phyloP scores from a whole-genome alignment of 1,284 basidiomycete species.

The Mycena sp. region DNA sequence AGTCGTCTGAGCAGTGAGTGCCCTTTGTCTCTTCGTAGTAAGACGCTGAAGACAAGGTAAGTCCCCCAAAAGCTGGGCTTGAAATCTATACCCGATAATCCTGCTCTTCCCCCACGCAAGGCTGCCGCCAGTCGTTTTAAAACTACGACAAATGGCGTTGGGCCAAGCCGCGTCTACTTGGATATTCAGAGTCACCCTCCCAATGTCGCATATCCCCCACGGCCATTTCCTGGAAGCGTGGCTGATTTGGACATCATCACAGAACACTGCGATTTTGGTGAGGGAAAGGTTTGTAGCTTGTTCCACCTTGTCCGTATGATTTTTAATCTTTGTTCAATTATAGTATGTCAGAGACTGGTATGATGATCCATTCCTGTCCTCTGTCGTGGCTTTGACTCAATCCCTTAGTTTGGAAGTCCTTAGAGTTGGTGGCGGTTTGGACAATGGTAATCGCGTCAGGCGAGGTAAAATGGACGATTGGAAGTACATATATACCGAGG shows the following conservation, averaged over 20 bases:
- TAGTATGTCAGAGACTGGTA: slow-evolving; percentile 82
- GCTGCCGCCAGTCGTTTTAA: slow-evolving; percentile 52
- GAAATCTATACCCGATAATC: slow-evolving; percentile 71
- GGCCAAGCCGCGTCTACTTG: slow-evolving; percentile 80
- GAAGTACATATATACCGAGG: slow-evolving; percentile 76
- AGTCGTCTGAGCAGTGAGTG: slow-evolving; percentile 76
- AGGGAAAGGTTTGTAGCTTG: slow-evolving; percentile 68
- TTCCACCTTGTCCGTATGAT: neutral
- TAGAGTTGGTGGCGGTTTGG: slow-evolving; percentile 73
- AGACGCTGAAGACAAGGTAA: slow-evolving; percentile 44
- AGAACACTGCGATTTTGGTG: slow-evolving; percentile 88
- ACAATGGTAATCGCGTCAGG: slow-evolving; percentile 70
- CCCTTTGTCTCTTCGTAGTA: neutral
- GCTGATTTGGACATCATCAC: slow-evolving; percentile 89
- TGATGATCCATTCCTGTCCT: neutral
- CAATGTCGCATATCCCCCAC: slow-evolving; percentile 78
- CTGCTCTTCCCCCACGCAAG: slow-evolving; percentile 67
- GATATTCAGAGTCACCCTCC: slow-evolving; percentile 68
- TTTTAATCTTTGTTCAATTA: slow-evolving; percentile 4
- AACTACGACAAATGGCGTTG: slow-evolving; percentile 66
- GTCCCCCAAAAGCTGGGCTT: slow-evolving; percentile 80
- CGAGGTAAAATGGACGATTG: slow-evolving; percentile 69
- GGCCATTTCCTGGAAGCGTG: slow-evolving; percentile 83
- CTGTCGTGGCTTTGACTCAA: neutral
- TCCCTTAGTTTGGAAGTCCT: slow-evolving; percentile 66